Conservation (phyloP, 164 flowering plant species). For the Magnolia changhungtana region DNA sequence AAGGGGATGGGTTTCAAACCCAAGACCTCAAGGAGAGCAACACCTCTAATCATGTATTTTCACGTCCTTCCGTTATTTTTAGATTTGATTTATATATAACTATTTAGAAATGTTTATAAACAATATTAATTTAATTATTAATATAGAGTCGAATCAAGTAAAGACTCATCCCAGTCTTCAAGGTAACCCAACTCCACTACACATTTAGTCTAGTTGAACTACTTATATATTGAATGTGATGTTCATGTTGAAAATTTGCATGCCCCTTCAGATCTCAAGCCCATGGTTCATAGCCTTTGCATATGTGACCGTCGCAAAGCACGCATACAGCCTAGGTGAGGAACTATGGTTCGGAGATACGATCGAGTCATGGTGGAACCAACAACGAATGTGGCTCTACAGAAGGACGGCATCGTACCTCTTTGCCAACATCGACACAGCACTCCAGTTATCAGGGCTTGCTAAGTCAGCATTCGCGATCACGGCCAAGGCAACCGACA, state of each 20-base stretch:
- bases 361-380: constrained; percentile 66
- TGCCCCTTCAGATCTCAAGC: constrained; percentile 46
- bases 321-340: constrained; percentile 36
- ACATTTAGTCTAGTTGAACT: no score
- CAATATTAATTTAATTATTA: not conserved
- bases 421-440: constrained; percentile 46
- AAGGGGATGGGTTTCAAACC: no score
- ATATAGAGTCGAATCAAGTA: not conserved
- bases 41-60: no score
- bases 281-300: constrained; percentile 63
- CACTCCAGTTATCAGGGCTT: constrained; percentile 35
- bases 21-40: no score
- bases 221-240: not conserved
- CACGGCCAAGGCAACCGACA: constrained; percentile 50
- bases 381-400: constrained; percentile 65
- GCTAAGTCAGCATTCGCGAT: constrained; percentile 37
- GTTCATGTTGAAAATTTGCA: not conserved
- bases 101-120: no score
- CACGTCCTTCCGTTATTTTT: no score
- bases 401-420: constrained; percentile 54
- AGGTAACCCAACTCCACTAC: constrained; percentile 27
- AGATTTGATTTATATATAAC: no score
- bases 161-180: constrained; percentile 29
- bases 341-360: constrained; percentile 49
- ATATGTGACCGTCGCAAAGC: constrained; percentile 32